Conservation (phyloP, 2,329 filamentous ascomycete genomes). For the Hypoxylon sp. region DNA sequence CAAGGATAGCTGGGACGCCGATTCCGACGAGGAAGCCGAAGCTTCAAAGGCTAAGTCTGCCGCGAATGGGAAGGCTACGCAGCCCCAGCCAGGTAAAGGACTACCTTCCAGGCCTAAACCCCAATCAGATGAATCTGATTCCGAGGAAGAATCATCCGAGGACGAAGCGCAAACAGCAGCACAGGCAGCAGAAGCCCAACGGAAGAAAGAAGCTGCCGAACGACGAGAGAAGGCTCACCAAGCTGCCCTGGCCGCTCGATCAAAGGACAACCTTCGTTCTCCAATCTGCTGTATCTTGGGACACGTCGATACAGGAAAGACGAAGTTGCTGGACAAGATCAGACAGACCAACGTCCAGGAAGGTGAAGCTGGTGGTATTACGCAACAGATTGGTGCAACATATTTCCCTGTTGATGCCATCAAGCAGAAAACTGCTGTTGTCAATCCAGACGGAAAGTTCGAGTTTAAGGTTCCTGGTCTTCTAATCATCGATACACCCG, state of each 20-base stretch:
- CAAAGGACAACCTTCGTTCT: conserved; percentile 93
- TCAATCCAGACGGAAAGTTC: conserved; percentile 91
- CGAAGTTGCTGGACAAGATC: conserved; percentile 98
- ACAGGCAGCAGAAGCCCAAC: conserved; percentile 78
- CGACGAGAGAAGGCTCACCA: conserved; percentile 91
- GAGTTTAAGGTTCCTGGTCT: conserved; percentile 98
- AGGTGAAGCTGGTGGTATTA: conserved; percentile 99
- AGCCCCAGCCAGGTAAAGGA: conserved; percentile 42
- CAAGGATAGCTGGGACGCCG: conserved; percentile 96
- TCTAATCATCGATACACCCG: conserved; percentile 96
- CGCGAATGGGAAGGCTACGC: conserved; percentile 51
- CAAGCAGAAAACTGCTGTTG: conserved; percentile 90
- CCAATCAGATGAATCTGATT: conserved; percentile 64
- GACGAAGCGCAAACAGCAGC: conserved; percentile 83
- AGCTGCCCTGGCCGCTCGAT: conserved; percentile 90
- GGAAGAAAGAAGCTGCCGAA: conserved; percentile 90
- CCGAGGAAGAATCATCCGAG: conserved; percentile 73
- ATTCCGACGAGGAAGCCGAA: conserved; percentile 80
- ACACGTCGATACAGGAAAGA: conserved; percentile 99
- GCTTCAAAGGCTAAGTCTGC: conserved; percentile 57
- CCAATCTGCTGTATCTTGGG: conserved; percentile 99
- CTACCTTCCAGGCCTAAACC: conserved; percentile 55
- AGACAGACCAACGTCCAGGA: conserved; percentile 99
- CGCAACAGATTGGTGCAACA: conserved; percentile 98
- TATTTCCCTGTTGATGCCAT: conserved; percentile 98